Evolutionary conservation across 179 eudicot genomes (phyloP), one percentile per base, ranked within the genome.

Genomic region (Actinidia arguta): DNA sequence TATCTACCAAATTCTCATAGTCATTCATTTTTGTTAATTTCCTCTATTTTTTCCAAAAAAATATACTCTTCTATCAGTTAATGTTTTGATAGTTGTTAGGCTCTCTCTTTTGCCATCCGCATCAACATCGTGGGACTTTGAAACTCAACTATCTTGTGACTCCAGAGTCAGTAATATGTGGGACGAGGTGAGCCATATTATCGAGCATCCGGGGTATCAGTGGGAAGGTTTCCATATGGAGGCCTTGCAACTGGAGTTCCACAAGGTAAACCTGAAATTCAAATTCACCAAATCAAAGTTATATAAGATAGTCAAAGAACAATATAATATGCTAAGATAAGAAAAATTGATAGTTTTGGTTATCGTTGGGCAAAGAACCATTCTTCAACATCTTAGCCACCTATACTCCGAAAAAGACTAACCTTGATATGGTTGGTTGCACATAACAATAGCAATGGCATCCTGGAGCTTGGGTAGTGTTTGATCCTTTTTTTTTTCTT

Each of bases 151-250:
- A 66, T 6, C 18, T 39, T 0, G 11, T 22, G 13, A 59, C 8
- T 62, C 42, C 20, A 8, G 52, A 25, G 36, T 83, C 80, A 83
- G 75, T 79, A 64, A 80, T 79, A 79, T 68, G 79, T 50, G 5
- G 80, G 72, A 73, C 36, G 67, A 82, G 78, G 76, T 11, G 74
- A 83, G 50, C 39, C 64, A 75, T 79, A 85, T 31, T 36, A 63
- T 27, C 46, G 52, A 62, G 66, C 4, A 70, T 17, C 77, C 51
- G 48, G 78, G 67, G 18, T 27, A 50, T 76, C 63, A 9, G 39
- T 42, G 67, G 81, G 83, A 77, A 24, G 62, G 46, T 66, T 84
- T 82, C 76, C 85, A 80, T 75, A 72, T 27, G 82, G 78, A 69
- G 85, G 86, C 73, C 78, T 46, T n/a, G 58, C 80, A 64, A 56